Evolutionary conservation across 2,329 filamentous ascomycete species (phyloP).

Genomic region (Eutypa lata): DNA sequence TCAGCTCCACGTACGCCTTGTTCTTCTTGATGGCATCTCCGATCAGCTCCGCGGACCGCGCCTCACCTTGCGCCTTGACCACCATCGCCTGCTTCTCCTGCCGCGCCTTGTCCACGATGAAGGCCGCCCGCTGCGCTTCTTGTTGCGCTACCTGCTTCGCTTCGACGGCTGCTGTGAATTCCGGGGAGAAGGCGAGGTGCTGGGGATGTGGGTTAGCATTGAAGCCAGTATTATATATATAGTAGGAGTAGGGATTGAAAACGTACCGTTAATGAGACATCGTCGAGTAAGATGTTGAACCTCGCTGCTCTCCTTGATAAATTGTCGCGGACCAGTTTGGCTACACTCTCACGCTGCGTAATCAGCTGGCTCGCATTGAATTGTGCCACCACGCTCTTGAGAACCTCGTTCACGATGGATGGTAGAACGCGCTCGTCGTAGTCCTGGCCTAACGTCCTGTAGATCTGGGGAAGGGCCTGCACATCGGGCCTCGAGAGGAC

Average conservation of each 20-base stretch:
- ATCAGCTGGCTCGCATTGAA: slow-evolving; percentile 99
- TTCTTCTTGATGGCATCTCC: slow-evolving; percentile 99
- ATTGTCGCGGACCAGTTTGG: slow-evolving; percentile 87
- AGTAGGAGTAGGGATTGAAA: slow-evolving; percentile 2
- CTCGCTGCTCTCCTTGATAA: slow-evolving; percentile 84
- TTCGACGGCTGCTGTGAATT: slow-evolving; percentile 71
- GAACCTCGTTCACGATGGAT: slow-evolving; percentile 96
- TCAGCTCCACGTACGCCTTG: slow-evolving; percentile 92
- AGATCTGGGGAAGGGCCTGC: slow-evolving; percentile 90
- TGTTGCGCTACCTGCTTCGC: slow-evolving; percentile 78
- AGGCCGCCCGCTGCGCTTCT: slow-evolving; percentile 94
- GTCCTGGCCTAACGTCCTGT: slow-evolving; percentile 89
- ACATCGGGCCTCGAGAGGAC: slow-evolving; percentile 89
- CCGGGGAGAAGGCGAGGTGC: slow-evolving; percentile 71
- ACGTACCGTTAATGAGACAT: slow-evolving; percentile 90
- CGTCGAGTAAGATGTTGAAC: slow-evolving; percentile 96
- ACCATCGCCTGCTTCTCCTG: slow-evolving; percentile 99
- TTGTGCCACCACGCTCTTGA: slow-evolving; percentile 98
- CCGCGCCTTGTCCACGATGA: slow-evolving; percentile 96
- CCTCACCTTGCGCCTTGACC: slow-evolving; percentile 97
- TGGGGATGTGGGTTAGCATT: slow-evolving; percentile 31
- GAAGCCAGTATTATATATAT: not conserved
- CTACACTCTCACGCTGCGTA: slow-evolving; percentile 97
- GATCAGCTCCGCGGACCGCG: slow-evolving; percentile 93
- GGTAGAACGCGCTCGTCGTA: slow-evolving; percentile 97